Evolutionary conservation across 2,329 filamentous ascomycete species (phyloP).

Genomic region (Lachnellula willkommii): DNA sequence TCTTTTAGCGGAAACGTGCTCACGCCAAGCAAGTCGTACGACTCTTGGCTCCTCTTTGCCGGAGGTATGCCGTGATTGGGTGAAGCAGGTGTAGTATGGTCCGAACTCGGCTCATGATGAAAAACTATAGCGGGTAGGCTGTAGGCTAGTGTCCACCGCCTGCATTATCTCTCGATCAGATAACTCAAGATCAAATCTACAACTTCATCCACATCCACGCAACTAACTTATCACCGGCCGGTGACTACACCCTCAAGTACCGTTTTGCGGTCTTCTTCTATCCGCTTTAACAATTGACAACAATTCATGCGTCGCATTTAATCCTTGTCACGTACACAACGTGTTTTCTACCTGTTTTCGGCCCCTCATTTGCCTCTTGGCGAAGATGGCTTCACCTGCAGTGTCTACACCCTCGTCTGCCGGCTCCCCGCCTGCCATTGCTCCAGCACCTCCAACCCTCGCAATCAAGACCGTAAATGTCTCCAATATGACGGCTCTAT

Average conservation of each 20-base stretch:
- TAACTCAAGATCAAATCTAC: constrained; percentile 6
- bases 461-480: constrained; percentile 31
- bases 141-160: background rate
- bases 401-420: constrained; percentile 36
- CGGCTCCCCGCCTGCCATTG: constrained; percentile 32
- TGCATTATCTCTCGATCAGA: constrained; percentile 7
- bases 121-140: background rate
- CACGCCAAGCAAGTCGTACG: constrained; percentile 7
- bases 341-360: background rate
- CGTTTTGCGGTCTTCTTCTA: background rate
- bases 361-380: constrained; percentile 3
- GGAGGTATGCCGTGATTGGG: constrained; percentile 12
- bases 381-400: constrained; percentile 35
- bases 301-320: background rate
- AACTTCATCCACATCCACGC: background rate
- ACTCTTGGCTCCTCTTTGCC: constrained; percentile 6
- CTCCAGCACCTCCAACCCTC: constrained; percentile 31
- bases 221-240: background rate
- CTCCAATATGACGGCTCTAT: constrained; percentile 24
- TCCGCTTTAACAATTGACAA: background rate
- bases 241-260: background rate
- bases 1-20: constrained; percentile 1
- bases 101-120: constrained; percentile 5
- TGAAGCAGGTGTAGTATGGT: background rate
- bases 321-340: background rate